phyloP scores from a whole-genome alignment of 768 basidiomycete genomes.

The Serendipita sp. region DNA sequence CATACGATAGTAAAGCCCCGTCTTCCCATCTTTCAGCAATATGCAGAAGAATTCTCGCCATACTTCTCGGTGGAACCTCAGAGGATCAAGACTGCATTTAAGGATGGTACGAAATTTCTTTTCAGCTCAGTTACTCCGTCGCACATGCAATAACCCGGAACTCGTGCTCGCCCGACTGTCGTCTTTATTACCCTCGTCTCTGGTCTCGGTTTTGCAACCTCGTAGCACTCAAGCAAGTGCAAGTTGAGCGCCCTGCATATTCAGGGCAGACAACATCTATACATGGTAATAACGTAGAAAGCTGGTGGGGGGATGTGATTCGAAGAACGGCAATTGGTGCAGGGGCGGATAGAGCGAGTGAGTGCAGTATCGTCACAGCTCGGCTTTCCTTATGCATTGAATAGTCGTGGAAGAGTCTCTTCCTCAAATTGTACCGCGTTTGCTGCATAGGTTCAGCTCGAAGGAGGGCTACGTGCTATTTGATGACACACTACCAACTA shows the following conservation, averaged over 20 bases:
- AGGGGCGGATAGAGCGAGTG: constrained; percentile 45
- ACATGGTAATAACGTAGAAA: constrained; percentile 13
- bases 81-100: constrained; percentile 41
- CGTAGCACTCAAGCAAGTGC: constrained; percentile 34
- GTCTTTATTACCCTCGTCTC: not conserved
- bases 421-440: constrained; percentile 36
- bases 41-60: constrained; percentile 49
- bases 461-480: constrained; percentile 50
- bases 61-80: constrained; percentile 41
- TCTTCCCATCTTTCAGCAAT: constrained; percentile 47
- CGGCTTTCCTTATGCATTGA: not conserved
- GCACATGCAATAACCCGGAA: not conserved
- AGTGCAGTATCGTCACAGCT: constrained; percentile 8
- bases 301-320: constrained; percentile 73
- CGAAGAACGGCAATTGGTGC: constrained; percentile 57
- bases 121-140: not conserved
- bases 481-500: constrained; percentile 31
- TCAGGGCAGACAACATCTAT: constrained; percentile 25
- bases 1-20: constrained; percentile 62
- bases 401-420: constrained; percentile 41
- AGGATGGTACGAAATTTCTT: constrained; percentile 12
- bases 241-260: constrained; percentile 45
- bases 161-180: not conserved
- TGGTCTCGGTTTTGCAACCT: not conserved
- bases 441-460: constrained; percentile 56